phyloP scores from a whole-genome alignment of 73 alveolate genomes.

The Paramecium caudatum region DNA sequence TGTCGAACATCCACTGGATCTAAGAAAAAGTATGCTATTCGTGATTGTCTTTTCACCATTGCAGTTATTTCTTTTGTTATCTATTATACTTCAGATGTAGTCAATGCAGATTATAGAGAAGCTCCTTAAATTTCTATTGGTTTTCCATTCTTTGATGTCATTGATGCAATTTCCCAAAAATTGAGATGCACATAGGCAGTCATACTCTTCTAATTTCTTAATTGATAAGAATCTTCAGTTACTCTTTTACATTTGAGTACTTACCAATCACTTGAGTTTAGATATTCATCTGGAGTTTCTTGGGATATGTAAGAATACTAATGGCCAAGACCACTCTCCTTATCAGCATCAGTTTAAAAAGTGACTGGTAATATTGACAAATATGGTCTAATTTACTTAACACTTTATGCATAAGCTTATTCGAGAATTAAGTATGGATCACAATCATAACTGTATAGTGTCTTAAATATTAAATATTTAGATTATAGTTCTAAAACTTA shows the following conservation, averaged over 20 bases:
- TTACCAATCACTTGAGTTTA: conserved; percentile 45
- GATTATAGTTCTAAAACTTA: conserved; percentile 28
- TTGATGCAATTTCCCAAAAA: conserved; percentile 65
- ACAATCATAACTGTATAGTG: conserved; percentile 28
- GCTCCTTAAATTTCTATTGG: conserved; percentile 40
- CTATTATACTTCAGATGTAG: background rate
- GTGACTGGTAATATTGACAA: background rate
- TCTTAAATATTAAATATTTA: background rate
- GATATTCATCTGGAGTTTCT: conserved; percentile 14
- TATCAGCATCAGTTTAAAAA: conserved; percentile 52
- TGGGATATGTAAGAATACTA: background rate
- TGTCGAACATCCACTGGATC: background rate
- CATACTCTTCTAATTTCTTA: background rate
- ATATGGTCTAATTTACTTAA: conserved; percentile 21
- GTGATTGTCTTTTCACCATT: background rate
- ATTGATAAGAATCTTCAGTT: background rate
- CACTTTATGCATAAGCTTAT: background rate
- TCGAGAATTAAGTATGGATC: conserved; percentile 34
- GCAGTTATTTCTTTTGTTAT: conserved; percentile 35
- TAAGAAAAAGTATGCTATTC: conserved; percentile 28
- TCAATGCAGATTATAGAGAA: conserved; percentile 32
- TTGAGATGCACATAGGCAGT: conserved; percentile 19
- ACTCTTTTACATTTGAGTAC: conserved; percentile 29
- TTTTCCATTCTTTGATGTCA: background rate
- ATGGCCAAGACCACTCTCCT: conserved; percentile 14